Evolutionary conservation across 768 basidiomycete genomes (phyloP), one percentile per base, ranked within the genome.

Genomic region (Fibroporia radiculosa): DNA sequence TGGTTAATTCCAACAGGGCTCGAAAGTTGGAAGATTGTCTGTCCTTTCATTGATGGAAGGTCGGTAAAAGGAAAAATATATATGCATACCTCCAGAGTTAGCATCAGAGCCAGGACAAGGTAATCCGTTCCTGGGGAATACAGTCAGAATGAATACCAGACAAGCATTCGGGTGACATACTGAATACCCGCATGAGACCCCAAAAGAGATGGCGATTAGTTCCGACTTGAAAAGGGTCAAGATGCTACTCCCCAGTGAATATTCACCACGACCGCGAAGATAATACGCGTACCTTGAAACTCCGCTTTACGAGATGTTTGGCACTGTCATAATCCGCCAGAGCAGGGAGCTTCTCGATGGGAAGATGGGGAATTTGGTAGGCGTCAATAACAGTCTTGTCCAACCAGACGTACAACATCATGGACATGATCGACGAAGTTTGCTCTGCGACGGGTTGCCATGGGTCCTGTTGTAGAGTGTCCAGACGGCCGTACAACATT

Each of bases 241-340:
- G 54, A 39, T 62, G 54, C 47, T 56, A 44, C 43, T 20, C 28
- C 32, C 25, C 72, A 64, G 36, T 70, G 74, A 62, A 77, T 64
- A 12, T 74, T 63, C 24, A 78, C 70, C 19, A 73, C 66, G 4
- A 80, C 64, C 1, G 76, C 61, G 45, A 78, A 76, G 41, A 72
- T 54, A 77, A 78, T 11, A 78, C 56, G 6, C 55, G 53, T 40
- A 55, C 70, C 13, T 55, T 62, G 41, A 64, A 64, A 31, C 58
- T 63, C 41, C 55, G 52, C 51, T 59, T 50, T 11, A 60, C 61
- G 16, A 71, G 55, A 42, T 66, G 56, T 39, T 58, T 60, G 6
- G 63, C 60, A 22, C 50, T 53, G 44, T 71, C 67, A 40, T 69
- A 68, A 49, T 81, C 79, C 1, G 76, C 70, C 18, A 80, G 53